These are phyloP conservation scores for Pythium aristosporum DNA, from an alignment of 352 stramenopile genomes.

Conservation along the genomic window DNA sequence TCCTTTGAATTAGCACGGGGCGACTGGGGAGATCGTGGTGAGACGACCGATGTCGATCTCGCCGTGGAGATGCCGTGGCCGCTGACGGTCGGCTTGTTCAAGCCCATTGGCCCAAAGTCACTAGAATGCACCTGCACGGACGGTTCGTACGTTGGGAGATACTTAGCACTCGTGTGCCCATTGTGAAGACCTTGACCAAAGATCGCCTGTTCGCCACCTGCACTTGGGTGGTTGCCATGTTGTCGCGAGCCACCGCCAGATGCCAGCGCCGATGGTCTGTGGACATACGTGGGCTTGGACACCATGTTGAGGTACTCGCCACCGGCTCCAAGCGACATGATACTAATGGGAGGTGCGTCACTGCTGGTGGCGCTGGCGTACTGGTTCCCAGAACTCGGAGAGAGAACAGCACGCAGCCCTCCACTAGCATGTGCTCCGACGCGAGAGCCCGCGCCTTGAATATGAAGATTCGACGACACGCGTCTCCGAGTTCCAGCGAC, in stretches of 20 bases:
- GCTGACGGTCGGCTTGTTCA: neutral
- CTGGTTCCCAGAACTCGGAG: neutral
- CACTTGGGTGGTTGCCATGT: neutral
- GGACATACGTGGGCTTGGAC: slow-evolving; percentile 14
- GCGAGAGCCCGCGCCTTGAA: neutral
- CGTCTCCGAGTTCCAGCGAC: neutral
- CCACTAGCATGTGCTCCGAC: neutral
- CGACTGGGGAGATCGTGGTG: slow-evolving; percentile 3
- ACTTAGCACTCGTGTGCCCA: neutral
- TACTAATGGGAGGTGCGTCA: slow-evolving; percentile 4
- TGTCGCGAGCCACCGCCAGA: neutral
- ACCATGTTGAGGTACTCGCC: slow-evolving; percentile 33
- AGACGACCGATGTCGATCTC: neutral
- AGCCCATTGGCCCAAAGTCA: neutral
- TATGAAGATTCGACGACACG: neutral
- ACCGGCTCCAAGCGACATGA: slow-evolving; percentile 13
- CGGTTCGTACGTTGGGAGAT: neutral
- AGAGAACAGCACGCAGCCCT: neutral
- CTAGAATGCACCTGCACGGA: neutral
- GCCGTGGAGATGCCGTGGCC: neutral
- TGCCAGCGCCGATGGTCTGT: slow-evolving; percentile 15
- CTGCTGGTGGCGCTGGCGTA: neutral
- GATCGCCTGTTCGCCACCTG: neutral
- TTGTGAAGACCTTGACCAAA: neutral
- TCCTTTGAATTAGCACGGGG: slow-evolving; percentile 9